Evolutionary conservation across 2,329 filamentous ascomycete species (phyloP), one percentile per base, ranked within the genome.

Genomic region (Diaporthe destruens): DNA sequence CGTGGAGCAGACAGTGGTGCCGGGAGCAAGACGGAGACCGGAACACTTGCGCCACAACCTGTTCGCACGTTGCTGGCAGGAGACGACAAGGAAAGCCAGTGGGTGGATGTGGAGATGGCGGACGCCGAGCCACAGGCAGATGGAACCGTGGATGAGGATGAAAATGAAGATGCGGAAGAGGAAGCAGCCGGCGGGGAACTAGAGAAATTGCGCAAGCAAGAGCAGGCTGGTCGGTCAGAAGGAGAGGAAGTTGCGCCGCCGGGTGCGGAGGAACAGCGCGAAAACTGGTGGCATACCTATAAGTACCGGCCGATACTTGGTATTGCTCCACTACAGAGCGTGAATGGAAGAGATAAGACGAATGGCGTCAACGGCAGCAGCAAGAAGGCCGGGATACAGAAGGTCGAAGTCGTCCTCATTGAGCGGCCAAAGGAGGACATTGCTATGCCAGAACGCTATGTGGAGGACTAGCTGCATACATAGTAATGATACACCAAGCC

Each of bases 241-340:
- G 79, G 78, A 4, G 81, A 78, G n/a, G 79, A 80, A 34, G 77
- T 77, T 59, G 75, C 72, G 42, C 47, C 72, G 49, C 44, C 69
- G 25, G 71, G 71, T 63, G 68, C 75, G 57, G 42, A 78, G 76
- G 71, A 77, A 78, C 74, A 69, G 63, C 65, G 72, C 68, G 78
- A 78, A 74, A 83, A 81, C 74, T 88, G 85, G 84, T 98, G 95
- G 94, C 90, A 92, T 80, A 97, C 95, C 6, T 95, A 93, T 86
- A 97, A 97, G 82, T 99, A 98, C 83, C 89, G 95, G 72, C 94
- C 95, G n/a, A 95, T 99, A 77, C 86, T 99, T 74, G 96, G 95
- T 69, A 83, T 91, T 49, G 87, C 90, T 47, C 84, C 85, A 55
- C 81, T 87, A 75, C 79, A 75, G 36, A 77, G 75, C 23, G 77